Percentiles rank a stretch among this genome's conserved stretches.
Evolutionary conservation across 805 yeast genomes (phyloP).

Genomic region (Starmerella floricola): DNA sequence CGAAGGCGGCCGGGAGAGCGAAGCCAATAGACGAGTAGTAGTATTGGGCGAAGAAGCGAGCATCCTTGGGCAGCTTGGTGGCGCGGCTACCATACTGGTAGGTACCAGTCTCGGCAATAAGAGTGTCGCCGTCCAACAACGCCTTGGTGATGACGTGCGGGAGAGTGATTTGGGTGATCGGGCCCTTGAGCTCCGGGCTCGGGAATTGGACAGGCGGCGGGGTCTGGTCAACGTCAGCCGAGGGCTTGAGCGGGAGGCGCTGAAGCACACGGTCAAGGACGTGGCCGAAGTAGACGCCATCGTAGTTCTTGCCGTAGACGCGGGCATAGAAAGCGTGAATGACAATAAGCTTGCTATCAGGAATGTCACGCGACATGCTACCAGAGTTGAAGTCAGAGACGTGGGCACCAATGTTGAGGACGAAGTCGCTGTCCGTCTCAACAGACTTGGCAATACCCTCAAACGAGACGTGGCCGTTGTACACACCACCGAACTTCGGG

Average conservation of each 20-base stretch:
- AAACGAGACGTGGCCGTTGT: slow-evolving; percentile 48
- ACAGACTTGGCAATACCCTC: slow-evolving; percentile 39
- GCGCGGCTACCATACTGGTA: slow-evolving; percentile 68
- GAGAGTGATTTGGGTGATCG: slow-evolving; percentile 30
- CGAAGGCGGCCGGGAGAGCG: slow-evolving; percentile 77
- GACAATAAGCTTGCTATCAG: slow-evolving; percentile 35
- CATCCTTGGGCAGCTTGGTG: slow-evolving; percentile 44
- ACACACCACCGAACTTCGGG: slow-evolving; percentile 55
- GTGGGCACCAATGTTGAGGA: slow-evolving; percentile 58
- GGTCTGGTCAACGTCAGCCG: slow-evolving; percentile 21
- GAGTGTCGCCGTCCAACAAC: slow-evolving; percentile 50
- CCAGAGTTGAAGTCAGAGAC: slow-evolving; percentile 62
- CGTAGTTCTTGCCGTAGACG: slow-evolving; percentile 34
- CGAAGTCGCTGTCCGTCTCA: slow-evolving; percentile 45
- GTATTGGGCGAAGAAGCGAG: slow-evolving; percentile 44
- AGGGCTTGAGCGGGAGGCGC: slow-evolving; percentile 28
- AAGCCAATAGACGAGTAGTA: slow-evolving; percentile 80
- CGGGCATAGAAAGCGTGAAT: slow-evolving; percentile 44
- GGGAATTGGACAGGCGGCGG: slow-evolving; percentile 19
- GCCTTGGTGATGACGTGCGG: slow-evolving; percentile 33
- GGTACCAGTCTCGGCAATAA: slow-evolving; percentile 77
- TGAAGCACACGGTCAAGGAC: slow-evolving; percentile 37
- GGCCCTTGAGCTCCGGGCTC: slow-evolving; percentile 28
- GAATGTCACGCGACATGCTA: slow-evolving; percentile 41
- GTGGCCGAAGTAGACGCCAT: slow-evolving; percentile 39